phyloP scores from a whole-genome alignment of 2,329 filamentous ascomycete species.

The Thelonectria blattea region DNA sequence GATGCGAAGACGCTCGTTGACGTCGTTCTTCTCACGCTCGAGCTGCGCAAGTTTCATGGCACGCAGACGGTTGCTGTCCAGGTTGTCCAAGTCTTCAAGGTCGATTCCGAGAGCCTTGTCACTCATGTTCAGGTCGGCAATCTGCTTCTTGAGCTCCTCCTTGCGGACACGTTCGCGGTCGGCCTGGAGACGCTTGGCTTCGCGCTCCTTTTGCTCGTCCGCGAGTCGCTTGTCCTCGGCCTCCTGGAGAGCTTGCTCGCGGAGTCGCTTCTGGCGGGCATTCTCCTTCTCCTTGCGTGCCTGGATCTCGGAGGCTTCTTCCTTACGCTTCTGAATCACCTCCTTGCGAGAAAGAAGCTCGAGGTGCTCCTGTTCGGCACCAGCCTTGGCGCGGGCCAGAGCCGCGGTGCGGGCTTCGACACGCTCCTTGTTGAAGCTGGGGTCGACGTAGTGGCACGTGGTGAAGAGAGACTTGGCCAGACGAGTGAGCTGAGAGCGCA shows the following conservation, averaged over 20 bases:
- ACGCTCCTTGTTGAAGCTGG: constrained; percentile 82
- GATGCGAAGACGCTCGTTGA: constrained; percentile 87
- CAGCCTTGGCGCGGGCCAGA: constrained; percentile 80
- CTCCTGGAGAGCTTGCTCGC: constrained; percentile 86
- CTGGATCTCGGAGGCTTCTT: constrained; percentile 86
- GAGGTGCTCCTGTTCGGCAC: constrained; percentile 89
- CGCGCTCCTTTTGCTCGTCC: constrained; percentile 92
- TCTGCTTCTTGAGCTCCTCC: constrained; percentile 91
- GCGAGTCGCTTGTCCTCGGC: constrained; percentile 87
- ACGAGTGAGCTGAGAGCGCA: constrained; percentile 90
- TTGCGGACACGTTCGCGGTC: constrained; percentile 90
- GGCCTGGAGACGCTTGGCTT: constrained; percentile 82
- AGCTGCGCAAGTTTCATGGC: constrained; percentile 94
- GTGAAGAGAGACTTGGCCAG: constrained; percentile 90
- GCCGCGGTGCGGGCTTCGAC: constrained; percentile 80
- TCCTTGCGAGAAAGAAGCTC: constrained; percentile 86
- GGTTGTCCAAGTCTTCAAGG: constrained; percentile 79
- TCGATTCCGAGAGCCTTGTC: constrained; percentile 79
- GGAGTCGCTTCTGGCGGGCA: constrained; percentile 83
- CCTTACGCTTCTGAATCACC: constrained; percentile 95
- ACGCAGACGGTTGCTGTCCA: constrained; percentile 89
- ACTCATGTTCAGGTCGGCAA: constrained; percentile 88
- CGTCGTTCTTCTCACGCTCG: constrained; percentile 97
- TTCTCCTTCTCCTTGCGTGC: constrained; percentile 92
- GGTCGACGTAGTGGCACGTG: constrained; percentile 95